phyloP scores from a whole-genome alignment of 2,329 filamentous ascomycete species.

The Aspergillus quadricinctus region DNA sequence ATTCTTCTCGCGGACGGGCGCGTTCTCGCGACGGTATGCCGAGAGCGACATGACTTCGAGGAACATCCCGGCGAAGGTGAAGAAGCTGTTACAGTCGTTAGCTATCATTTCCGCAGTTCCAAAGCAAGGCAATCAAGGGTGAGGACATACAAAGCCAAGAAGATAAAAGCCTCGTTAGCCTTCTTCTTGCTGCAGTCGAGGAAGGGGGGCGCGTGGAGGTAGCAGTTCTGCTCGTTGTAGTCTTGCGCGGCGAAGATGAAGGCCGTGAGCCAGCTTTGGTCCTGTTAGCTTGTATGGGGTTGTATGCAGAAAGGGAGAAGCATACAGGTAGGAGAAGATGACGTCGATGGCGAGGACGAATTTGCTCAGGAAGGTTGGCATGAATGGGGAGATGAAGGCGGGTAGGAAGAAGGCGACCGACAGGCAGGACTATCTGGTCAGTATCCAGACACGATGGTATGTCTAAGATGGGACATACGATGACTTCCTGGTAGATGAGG shows the following conservation, averaged over 20 bases:
- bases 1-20: constrained; percentile 21
- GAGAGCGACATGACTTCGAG: constrained; percentile 35
- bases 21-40: constrained; percentile 25
- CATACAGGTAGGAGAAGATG: constrained; percentile 45
- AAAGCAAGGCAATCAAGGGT: too few relatives aligned
- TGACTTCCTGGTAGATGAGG: constrained; percentile 37
- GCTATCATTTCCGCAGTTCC: too few relatives aligned
- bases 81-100: constrained; percentile 30
- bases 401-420: constrained; percentile 42
- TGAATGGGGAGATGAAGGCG: constrained; percentile 39
- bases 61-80: constrained; percentile 37
- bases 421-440: constrained; percentile 22
- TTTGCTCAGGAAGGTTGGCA: constrained; percentile 32
- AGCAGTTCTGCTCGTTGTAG: constrained; percentile 35
- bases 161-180: constrained; percentile 43
- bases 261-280: constrained; percentile 42
- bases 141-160: constrained; percentile 41
- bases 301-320: not conserved
- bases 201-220: constrained; percentile 27
- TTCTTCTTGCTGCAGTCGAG: constrained; percentile 35
- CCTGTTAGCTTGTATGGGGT: constrained; percentile 1
- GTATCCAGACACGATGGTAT: constrained; percentile 1
- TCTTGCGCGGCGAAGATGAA: constrained; percentile 47
- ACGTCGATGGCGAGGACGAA: constrained; percentile 40
- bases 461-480: constrained; percentile 26